Evolutionary conservation across 257 asterid species (phyloP).

Genomic region (Euphrasia confusa): DNA sequence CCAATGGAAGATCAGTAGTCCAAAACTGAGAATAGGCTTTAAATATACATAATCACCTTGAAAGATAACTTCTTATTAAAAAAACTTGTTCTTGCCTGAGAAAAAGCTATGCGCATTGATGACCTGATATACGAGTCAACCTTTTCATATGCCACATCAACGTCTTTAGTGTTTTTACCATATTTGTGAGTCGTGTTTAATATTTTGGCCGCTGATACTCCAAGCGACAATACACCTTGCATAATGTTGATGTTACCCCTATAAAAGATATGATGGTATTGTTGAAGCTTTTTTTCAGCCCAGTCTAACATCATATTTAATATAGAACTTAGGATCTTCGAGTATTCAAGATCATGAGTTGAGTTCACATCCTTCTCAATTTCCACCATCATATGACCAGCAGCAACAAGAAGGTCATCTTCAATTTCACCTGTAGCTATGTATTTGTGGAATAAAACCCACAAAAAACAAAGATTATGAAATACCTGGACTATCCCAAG

Average conservation of each 20-base stretch:
- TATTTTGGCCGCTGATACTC: slow-evolving; percentile 50
- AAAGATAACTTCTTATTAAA: not conserved
- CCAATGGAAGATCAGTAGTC: not conserved
- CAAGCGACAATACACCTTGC: slow-evolving; percentile 62
- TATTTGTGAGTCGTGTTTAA: slow-evolving; percentile 38
- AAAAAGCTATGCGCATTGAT: slow-evolving; percentile 52
- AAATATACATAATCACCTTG: not conserved
- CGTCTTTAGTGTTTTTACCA: slow-evolving; percentile 42
- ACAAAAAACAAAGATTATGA: slow-evolving; percentile 70
- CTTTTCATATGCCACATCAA: slow-evolving; percentile 42
- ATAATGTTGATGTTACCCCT: slow-evolving; percentile 64
- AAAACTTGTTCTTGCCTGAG: slow-evolving; percentile 63
- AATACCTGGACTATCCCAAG: slow-evolving; percentile 62
- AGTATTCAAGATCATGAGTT: slow-evolving; percentile 43
- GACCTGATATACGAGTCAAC: slow-evolving; percentile 80
- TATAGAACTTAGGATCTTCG: slow-evolving; percentile 45
- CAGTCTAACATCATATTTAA: slow-evolving; percentile 49
- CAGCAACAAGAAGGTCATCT: slow-evolving; percentile 68
- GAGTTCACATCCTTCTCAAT: slow-evolving; percentile 48
- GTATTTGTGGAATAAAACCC: slow-evolving; percentile 72
- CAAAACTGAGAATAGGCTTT: not conserved
- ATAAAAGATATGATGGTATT: slow-evolving; percentile 62
- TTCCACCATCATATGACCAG: slow-evolving; percentile 56
- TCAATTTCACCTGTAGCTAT: slow-evolving; percentile 53
- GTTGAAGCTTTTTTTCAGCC: slow-evolving; percentile 60